Base-by-base conservation (phyloP, 2,329 filamentous ascomycete genomes). In the Diaporthe citrichinensis region DNA sequence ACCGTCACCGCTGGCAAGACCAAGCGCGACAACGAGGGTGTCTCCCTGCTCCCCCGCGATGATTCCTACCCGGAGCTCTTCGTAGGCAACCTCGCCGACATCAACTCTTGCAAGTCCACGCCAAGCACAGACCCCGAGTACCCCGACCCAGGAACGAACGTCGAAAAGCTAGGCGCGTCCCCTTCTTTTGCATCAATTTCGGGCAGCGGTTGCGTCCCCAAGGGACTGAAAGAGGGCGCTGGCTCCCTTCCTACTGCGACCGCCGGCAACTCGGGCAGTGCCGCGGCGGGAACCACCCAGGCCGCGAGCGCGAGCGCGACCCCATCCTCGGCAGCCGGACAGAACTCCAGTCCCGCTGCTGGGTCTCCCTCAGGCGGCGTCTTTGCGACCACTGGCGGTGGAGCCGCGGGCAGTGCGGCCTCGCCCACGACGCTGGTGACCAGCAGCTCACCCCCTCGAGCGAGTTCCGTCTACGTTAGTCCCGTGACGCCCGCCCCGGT, bases 1-100 rank as follows among this genome's bases (percentile, higher is more conserved):
- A 89, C 88, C 0, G 88, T 98, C 46, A 90, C 90, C 36, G 58
- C 71, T 14, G 83, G 84, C 55, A 80, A 91, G 73, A 83, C 87
- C 1, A 90, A 90, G 78, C 90, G 93, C 77, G 82, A 90, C 57
- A 83, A 85, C 0, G 65, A 68, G 65, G 65, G 46, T 15, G 71
- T 55, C 4, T 49, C 69, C 17, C 55, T 72, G 41, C 17, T 58
- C 6, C 69, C 69, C 44, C 57, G 69, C 6, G 39, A 41, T 7
- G 69, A 59, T 12, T 55, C 92, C 97, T 23, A 74, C 65, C 74
- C 74, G 17, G 62, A 76, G 72, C 57, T 77, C 41, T 78, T 78
- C 61, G 74, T 75, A n/a, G 77, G 76, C 39, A 78, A 78, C 55
- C 74, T 78, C 31, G 76, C 62, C 36, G 69, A 67, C 12, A 55